These are phyloP conservation scores for Quercus wislizeni DNA, from an alignment of 306 rosid genomes.

Conservation along the genomic window DNA sequence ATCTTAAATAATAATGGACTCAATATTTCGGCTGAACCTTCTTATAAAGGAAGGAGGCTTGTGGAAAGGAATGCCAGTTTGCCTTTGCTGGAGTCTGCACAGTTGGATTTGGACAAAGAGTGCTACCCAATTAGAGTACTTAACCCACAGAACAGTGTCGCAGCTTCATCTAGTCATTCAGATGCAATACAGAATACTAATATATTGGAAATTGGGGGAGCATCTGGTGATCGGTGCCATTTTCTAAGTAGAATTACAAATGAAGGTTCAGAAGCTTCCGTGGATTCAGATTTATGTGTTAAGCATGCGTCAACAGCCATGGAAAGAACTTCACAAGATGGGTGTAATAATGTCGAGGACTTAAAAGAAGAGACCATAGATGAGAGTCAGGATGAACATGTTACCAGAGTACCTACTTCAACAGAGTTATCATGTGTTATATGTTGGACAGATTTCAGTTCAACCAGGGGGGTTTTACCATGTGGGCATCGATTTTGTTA, in stretches of 20 bases:
- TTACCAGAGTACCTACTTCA: constrained; percentile 34
- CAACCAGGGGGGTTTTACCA: constrained; percentile 68
- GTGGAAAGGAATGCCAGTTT: constrained; percentile 21
- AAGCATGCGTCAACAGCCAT: constrained; percentile 29
- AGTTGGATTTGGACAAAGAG: constrained; percentile 37
- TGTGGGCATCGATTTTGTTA: constrained; percentile 93
- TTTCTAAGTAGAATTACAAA: constrained; percentile 20
- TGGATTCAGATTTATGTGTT: constrained; percentile 20
- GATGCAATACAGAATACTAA: constrained; percentile 19
- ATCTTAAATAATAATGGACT: constrained; percentile 20
- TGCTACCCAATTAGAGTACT: constrained; percentile 23
- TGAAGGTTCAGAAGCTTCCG: constrained; percentile 27
- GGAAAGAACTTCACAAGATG: constrained; percentile 34
- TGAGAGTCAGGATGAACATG: constrained; percentile 25
- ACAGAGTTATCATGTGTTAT: constrained; percentile 78
- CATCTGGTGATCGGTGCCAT: constrained; percentile 28
- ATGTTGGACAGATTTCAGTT: constrained; percentile 77
- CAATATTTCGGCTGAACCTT: constrained; percentile 32
- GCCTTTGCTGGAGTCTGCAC: constrained; percentile 21
- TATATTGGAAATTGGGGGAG: constrained; percentile 34
- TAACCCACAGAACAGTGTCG: constrained; percentile 15
- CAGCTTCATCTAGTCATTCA: constrained; percentile 36
- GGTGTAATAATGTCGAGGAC: constrained; percentile 34
- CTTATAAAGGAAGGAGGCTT: constrained; percentile 52
- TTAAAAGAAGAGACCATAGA: constrained; percentile 18